These are phyloP conservation scores for Setaria italica DNA, from an alignment of 202 grass and related monocot species.

Conservation along the genomic window DNA sequence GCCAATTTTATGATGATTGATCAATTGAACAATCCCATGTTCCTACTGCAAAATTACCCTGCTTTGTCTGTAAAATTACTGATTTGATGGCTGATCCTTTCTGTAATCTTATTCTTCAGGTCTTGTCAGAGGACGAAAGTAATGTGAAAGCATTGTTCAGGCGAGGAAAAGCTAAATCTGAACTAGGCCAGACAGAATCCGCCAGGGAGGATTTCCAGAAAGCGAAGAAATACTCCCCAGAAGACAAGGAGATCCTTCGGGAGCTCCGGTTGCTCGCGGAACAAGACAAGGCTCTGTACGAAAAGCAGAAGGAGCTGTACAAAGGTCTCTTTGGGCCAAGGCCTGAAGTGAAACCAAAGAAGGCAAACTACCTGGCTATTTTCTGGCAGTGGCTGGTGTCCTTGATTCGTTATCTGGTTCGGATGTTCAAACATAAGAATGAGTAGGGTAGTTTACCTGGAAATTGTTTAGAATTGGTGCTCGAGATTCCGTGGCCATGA, in stretches of 20 bases:
- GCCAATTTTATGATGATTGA: background rate
- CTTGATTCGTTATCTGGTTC: conserved; percentile 51
- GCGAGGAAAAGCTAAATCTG: conserved; percentile 81
- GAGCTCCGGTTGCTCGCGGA: conserved; percentile 66
- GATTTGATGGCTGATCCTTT: background rate
- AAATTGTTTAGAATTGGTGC: background rate
- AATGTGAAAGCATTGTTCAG: conserved; percentile 85
- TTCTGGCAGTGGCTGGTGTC: conserved; percentile 80
- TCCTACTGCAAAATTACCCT: background rate
- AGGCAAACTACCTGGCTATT: conserved; percentile 47
- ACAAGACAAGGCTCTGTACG: conserved; percentile 84
- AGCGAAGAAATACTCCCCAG: conserved; percentile 70
- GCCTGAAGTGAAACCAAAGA: conserved; percentile 66
- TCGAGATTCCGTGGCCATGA: background rate
- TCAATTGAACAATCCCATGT: conserved; percentile 24
- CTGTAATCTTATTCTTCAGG: conserved; percentile 50
- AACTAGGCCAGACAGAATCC: conserved; percentile 84
- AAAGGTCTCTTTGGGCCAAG: conserved; percentile 84
- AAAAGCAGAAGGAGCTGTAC: conserved; percentile 88
- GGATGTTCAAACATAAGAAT: conserved; percentile 51
- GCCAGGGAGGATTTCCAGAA: conserved; percentile 81
- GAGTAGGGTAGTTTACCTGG: conserved; percentile 50
- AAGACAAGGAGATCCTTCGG: conserved; percentile 64
- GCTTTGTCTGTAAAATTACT: background rate
- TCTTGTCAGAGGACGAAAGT: conserved; percentile 85